Conservation (phyloP, 129 eudicot genomes). For the Heracleum sosnowskyi region DNA sequence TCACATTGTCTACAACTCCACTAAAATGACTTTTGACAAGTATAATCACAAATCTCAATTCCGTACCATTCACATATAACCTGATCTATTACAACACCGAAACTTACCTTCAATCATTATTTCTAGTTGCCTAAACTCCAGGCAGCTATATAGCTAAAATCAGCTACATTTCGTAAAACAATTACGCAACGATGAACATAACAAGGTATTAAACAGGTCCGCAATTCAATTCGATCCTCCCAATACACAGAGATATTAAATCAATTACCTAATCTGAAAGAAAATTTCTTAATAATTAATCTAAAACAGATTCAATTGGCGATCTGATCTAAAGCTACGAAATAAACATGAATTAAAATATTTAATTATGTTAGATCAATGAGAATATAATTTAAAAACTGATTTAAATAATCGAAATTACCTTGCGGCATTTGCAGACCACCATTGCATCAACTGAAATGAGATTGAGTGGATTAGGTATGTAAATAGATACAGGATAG, state of each 20-base stretch:
- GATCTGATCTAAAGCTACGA: conserved; percentile 32
- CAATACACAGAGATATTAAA: neutral
- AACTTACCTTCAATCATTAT: neutral
- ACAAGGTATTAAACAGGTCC: neutral
- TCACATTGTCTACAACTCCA: neutral
- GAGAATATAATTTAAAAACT: neutral
- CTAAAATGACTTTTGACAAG: neutral
- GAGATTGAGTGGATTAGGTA: neutral
- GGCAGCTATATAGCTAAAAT: neutral
- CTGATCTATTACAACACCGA: neutral
- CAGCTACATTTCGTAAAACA: neutral
- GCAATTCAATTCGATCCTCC: neutral
- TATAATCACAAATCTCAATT: neutral
- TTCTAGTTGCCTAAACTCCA: neutral
- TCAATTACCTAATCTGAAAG: neutral
- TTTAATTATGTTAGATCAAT: neutral
- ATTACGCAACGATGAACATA: neutral
- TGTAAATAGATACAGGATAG: neutral
- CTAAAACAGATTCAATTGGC: neutral
- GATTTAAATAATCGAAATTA: conserved; percentile 5
- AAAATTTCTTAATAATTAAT: neutral
- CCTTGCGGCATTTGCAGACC: conserved; percentile 99
- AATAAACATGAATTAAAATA: neutral
- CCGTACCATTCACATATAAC: neutral
- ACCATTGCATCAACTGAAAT: conserved; percentile 56